phyloP scores from a whole-genome alignment of 2,329 filamentous ascomycete genomes.

The Dothistroma septosporum region DNA sequence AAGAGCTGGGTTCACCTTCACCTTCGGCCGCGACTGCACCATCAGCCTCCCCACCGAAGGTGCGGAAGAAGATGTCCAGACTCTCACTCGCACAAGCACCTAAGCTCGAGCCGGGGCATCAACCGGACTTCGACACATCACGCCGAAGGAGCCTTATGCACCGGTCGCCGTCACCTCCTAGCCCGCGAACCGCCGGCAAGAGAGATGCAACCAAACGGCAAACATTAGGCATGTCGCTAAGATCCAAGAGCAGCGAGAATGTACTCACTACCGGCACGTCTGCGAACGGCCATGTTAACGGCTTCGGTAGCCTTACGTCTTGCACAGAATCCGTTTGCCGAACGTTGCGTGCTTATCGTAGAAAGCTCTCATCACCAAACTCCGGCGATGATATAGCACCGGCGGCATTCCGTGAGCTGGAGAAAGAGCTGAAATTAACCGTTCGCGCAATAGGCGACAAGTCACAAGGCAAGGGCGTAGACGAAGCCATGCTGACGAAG shows the following conservation, averaged over 20 bases:
- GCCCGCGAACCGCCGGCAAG: slow-evolving; percentile 20
- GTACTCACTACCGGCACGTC: slow-evolving; percentile 22
- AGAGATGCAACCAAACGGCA: slow-evolving; percentile 38
- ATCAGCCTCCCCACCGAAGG: slow-evolving; percentile 47
- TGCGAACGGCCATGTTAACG: slow-evolving; percentile 31
- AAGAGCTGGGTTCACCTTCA: slow-evolving; percentile 37
- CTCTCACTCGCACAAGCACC: slow-evolving; percentile 46
- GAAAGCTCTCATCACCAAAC: slow-evolving; percentile 47
- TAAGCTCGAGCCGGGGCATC: slow-evolving; percentile 42
- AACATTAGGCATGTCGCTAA: slow-evolving; percentile 49
- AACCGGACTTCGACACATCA: slow-evolving; percentile 21
- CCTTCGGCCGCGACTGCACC: slow-evolving; percentile 42
- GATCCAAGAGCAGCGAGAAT: slow-evolving; percentile 42
- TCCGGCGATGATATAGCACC: slow-evolving; percentile 44
- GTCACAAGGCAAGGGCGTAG: slow-evolving; percentile 37
- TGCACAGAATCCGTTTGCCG: slow-evolving; percentile 57
- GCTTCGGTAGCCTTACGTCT: slow-evolving; percentile 47
- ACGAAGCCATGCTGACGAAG: slow-evolving; percentile 47
- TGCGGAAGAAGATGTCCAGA: slow-evolving; percentile 55
- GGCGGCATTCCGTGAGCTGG: slow-evolving; percentile 51
- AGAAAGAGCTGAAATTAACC: slow-evolving; percentile 53
- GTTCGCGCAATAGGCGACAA: slow-evolving; percentile 43
- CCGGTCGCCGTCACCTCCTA: slow-evolving; percentile 44
- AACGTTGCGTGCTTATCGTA: slow-evolving; percentile 55
- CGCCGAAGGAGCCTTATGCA: slow-evolving; percentile 28